phyloP scores from a whole-genome alignment of 305 asterid species.

The Solanum chacoense region DNA sequence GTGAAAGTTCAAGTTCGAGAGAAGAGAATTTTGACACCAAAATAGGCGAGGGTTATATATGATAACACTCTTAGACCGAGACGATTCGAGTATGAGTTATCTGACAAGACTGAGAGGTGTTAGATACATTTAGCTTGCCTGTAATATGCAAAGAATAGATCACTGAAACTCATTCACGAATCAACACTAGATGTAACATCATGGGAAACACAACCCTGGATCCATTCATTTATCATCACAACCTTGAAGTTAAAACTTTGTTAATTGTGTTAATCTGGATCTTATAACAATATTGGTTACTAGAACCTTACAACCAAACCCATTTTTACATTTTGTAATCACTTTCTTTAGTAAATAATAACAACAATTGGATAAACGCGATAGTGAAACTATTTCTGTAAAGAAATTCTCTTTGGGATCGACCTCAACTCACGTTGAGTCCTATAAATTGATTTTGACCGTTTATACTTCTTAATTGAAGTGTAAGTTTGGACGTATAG shows the following conservation, averaged over 20 bases:
- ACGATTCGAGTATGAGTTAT: too few species aligned
- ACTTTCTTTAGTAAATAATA: neutral
- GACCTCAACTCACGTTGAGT: neutral
- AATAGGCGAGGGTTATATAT: too few species aligned
- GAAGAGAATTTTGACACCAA: too few species aligned
- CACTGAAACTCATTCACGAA: too few species aligned
- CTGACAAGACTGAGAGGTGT: too few species aligned
- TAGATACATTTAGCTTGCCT: too few species aligned
- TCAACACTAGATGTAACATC: too few species aligned
- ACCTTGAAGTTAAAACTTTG: too few species aligned
- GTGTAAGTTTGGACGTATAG: neutral
- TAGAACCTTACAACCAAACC: neutral
- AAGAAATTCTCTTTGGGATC: neutral
- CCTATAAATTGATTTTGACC: neutral
- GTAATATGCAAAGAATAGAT: too few species aligned
- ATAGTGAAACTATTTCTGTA: neutral
- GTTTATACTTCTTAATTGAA: neutral
- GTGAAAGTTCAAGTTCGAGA: too few species aligned
- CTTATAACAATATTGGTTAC: neutral
- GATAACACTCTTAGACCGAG: too few species aligned
- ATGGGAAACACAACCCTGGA: too few species aligned
- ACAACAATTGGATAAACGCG: neutral
- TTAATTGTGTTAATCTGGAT: neutral
- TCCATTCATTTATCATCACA: neutral
- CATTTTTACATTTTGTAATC: neutral